Conservation (phyloP, 768 basidiomycete genomes). For the Leucogyrophana mollusca region DNA sequence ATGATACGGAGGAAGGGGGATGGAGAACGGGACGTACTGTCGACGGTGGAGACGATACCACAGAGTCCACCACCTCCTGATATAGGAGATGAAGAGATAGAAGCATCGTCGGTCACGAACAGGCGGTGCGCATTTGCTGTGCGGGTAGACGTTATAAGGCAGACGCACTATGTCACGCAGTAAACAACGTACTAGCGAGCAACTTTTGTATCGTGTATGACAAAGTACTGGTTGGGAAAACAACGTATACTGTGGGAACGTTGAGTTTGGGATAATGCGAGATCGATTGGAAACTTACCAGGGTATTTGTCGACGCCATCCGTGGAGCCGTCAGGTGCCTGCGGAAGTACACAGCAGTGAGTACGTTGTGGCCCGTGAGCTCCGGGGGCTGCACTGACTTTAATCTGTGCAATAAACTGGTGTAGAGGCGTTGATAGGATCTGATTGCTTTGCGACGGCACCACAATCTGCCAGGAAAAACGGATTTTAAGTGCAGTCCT, state of each 20-base stretch:
- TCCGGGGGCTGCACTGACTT: constrained; percentile 43
- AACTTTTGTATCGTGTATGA: constrained; percentile 77
- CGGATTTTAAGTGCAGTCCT: not conserved
- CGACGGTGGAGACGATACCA: constrained; percentile 81
- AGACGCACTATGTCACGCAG: not conserved
- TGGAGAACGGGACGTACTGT: constrained; percentile 48
- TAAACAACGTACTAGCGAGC: constrained; percentile 72
- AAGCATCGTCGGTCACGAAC: constrained; percentile 69
- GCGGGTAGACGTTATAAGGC: not conserved
- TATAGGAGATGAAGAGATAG: constrained; percentile 47
- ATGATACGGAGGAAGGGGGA: not conserved
- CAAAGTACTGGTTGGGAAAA: constrained; percentile 60
- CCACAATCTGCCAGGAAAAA: constrained; percentile 53
- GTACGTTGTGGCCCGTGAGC: too few species aligned
- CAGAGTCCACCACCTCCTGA: constrained; percentile 48
- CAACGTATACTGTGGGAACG: constrained; percentile 62
- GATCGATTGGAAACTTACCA: constrained; percentile 36
- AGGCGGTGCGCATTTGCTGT: constrained; percentile 78
- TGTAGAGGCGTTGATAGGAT: constrained; percentile 68
- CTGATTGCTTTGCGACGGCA: constrained; percentile 78
- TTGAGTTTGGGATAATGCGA: not conserved
- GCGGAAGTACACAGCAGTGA: not conserved
- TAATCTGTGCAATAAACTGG: constrained; percentile 70
- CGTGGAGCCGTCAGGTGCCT: constrained; percentile 73
- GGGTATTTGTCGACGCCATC: constrained; percentile 82